A percentile compares a stretch with the other conserved stretches of the same genome.
Conservation (phyloP, 345 rosid genomes). For the Hibiscus tridactylites region DNA sequence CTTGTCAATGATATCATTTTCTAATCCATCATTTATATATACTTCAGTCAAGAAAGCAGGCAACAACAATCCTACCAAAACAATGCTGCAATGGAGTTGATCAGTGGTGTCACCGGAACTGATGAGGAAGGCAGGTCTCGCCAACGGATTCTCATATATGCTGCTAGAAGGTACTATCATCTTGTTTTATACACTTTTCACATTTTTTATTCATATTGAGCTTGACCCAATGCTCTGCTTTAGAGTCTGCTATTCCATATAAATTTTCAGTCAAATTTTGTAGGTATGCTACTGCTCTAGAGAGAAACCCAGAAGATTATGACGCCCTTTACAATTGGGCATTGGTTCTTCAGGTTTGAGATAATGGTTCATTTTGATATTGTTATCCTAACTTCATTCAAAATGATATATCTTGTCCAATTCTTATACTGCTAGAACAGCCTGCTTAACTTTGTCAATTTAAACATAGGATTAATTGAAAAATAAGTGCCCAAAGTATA, state of each 20-base stretch:
- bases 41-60: conserved; percentile 55
- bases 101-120: conserved; percentile 62
- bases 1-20: neutral
- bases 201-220: neutral
- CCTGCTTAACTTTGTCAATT: neutral
- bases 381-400: neutral
- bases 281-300: conserved; percentile 88
- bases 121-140: conserved; percentile 99
- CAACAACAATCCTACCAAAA: conserved; percentile 53
- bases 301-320: conserved; percentile 87
- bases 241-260: neutral
- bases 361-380: neutral
- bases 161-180: conserved; percentile 72
- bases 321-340: conserved; percentile 99
- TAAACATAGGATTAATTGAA: neutral
- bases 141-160: conserved; percentile 90
- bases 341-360: conserved; percentile 88
- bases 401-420: neutral
- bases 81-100: conserved; percentile 83
- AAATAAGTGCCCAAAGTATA: neutral
- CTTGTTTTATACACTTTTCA: neutral
- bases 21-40: neutral
- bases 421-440: neutral
- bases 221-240: neutral
- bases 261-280: conserved; percentile 16